These are phyloP conservation scores for Cryphonectria nitschkei DNA, from an alignment of 2,329 filamentous ascomycete species.

Conservation along the genomic window DNA sequence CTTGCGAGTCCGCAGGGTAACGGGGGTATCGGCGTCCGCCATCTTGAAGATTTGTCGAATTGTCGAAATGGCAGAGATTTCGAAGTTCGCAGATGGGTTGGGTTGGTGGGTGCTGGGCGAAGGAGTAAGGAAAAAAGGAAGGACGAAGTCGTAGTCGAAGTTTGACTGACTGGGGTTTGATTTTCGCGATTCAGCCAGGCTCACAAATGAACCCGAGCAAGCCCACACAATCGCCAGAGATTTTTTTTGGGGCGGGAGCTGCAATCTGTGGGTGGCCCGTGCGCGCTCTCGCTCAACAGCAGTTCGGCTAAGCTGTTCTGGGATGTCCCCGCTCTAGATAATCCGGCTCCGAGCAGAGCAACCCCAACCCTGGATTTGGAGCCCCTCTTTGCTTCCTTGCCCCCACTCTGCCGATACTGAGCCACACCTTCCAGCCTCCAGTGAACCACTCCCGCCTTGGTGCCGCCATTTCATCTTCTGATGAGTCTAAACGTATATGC, in stretches of 20 bases:
- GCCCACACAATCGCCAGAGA: conserved; percentile 13
- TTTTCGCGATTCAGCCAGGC: conserved; percentile 15
- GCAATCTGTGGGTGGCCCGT: conserved; percentile 22
- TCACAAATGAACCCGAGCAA: conserved; percentile 5
- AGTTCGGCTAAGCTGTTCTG: not conserved
- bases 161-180: conserved; percentile 14
- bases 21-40: conserved; percentile 79
- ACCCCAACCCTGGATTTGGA: conserved; percentile 9
- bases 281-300: not conserved
- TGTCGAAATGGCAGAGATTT: conserved; percentile 34
- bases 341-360: conserved; percentile 1
- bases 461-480: not conserved
- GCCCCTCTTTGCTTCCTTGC: not conserved
- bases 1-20: conserved; percentile 96
- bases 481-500: not conserved
- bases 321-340: conserved; percentile 15
- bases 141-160: conserved; percentile 10
- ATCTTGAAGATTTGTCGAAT: conserved; percentile 65
- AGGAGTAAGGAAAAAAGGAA: conserved; percentile 8
- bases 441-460: no score
- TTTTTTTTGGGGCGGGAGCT: conserved; percentile 17
- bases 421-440: not conserved
- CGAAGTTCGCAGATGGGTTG: conserved; percentile 23
- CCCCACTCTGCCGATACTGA: no score
- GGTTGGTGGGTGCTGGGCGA: conserved; percentile 5